Evolutionary conservation across 805 yeast species (phyloP).

Genomic region (Candida maltosa): DNA sequence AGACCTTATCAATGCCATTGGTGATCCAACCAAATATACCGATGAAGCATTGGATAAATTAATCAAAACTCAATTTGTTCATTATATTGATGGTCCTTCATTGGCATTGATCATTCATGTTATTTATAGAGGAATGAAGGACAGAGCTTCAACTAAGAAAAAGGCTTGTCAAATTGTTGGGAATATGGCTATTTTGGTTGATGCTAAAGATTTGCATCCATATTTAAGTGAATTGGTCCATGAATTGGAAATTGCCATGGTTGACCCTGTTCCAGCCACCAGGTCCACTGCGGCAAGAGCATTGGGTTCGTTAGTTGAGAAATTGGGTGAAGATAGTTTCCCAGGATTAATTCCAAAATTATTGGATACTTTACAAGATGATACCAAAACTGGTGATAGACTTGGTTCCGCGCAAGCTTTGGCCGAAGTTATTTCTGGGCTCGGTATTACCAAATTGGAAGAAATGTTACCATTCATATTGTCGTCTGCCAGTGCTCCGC

Average conservation of each 20-base stretch:
- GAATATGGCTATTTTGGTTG: conserved; percentile 95
- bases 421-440: conserved; percentile 88
- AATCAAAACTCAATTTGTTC: conserved; percentile 89
- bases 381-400: conserved; percentile 79
- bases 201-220: conserved; percentile 78
- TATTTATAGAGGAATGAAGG: conserved; percentile 91
- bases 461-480: conserved; percentile 82
- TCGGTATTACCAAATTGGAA: conserved; percentile 84
- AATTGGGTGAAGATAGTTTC: conserved; percentile 93
- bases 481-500: conserved; percentile 62
- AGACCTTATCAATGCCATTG: conserved; percentile 81
- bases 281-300: conserved; percentile 98
- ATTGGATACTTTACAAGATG: conserved; percentile 72
- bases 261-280: conserved; percentile 96
- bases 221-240: conserved; percentile 74
- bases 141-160: conserved; percentile 84
- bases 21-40: conserved; percentile 90
- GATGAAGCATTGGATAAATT: conserved; percentile 83
- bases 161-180: conserved; percentile 98
- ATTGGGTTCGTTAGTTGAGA: conserved; percentile 91
- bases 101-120: conserved; percentile 93
- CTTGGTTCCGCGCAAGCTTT: conserved; percentile 97
- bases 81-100: conserved; percentile 97
- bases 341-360: conserved; percentile 86
- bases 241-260: conserved; percentile 91